Base-by-base conservation (phyloP, 225 moss, liverwort and hornwort genomes). In the Pseudoscleropodium purum region DNA sequence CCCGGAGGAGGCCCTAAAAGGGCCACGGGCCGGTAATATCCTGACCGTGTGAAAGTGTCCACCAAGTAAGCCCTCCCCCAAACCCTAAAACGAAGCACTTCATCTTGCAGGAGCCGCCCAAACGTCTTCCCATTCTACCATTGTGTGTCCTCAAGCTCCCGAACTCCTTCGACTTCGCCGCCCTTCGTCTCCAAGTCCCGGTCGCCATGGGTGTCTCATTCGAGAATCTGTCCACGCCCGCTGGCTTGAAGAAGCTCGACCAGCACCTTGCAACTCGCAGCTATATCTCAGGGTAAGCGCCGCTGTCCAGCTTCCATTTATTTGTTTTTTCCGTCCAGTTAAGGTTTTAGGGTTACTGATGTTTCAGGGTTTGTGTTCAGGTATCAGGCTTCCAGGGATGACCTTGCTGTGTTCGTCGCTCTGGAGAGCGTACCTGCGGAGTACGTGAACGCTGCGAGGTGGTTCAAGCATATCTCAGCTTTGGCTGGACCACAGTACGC, bases 401-500 rank as follows among this genome's bases (percentile, higher is more conserved):
- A 98, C 81, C 85, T 98, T n/a, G 89, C 93, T 27, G 96, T 98
- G 37, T 95, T 88, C 56, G 86, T 79, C 14, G 96, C 95, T 49
- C 60, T 98, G 68, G 93, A 91, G 86, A 86, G 89, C 63, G 95
- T 95, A 15, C 89, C 92, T 15, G 90, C 94, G 34, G 93, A 94
- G 91, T 89, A 92, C 13, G 92, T 96, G 84, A 93, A 97, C 74
- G 91, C 94, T 51, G 90, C 94, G 31, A 89, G 97, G 89, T 98
- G 97, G 97, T 96, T 96, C 91, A 89, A 91, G 78, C 96, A 96
- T 67, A 94, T 98, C 88, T 75, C 94, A 30, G 95, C 94, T 65
- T 93, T 97, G 84, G 91, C 93, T 79, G 96, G 95, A 63, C 89
- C 93, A 31, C 93, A 93, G 95, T 96, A 91, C 36, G 96, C 36